Evolutionary conservation across 768 basidiomycete genomes (phyloP).

Genomic region (Mycena epipterygia): DNA sequence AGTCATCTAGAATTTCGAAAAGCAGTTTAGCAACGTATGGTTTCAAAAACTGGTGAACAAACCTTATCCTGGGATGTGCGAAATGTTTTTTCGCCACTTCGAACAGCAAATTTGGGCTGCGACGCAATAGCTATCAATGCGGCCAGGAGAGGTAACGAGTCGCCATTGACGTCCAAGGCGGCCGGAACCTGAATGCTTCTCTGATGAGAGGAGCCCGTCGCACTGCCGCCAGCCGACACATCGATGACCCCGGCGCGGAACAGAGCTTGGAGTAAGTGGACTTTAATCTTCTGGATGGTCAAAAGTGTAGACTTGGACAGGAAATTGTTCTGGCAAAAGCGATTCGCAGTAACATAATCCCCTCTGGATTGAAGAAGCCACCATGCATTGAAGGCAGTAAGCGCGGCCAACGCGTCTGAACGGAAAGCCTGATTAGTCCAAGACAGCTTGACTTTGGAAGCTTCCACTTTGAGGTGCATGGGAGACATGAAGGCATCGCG

Average conservation of each 20-base stretch:
- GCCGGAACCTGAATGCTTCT: slow-evolving; percentile 65
- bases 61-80: slow-evolving; percentile 91
- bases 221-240: slow-evolving; percentile 77
- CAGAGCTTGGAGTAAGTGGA: slow-evolving; percentile 81
- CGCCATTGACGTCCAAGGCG: slow-evolving; percentile 78
- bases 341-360: slow-evolving; percentile 74
- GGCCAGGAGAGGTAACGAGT: slow-evolving; percentile 82
- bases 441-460: slow-evolving; percentile 77
- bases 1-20: slow-evolving; percentile 61
- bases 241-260: slow-evolving; percentile 87
- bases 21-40: slow-evolving; percentile 18
- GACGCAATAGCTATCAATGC: slow-evolving; percentile 88
- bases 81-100: slow-evolving; percentile 74
- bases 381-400: slow-evolving; percentile 90
- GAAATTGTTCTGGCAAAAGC: slow-evolving; percentile 90
- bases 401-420: slow-evolving; percentile 85
- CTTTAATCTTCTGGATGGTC: slow-evolving; percentile 84
- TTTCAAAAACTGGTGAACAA: slow-evolving; percentile 32
- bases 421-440: slow-evolving; percentile 87
- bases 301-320: slow-evolving; percentile 88
- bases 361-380: slow-evolving; percentile 76
- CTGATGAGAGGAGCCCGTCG: slow-evolving; percentile 48
- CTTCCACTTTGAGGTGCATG: slow-evolving; percentile 78
- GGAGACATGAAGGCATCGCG: slow-evolving; percentile 94
- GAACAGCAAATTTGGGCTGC: slow-evolving; percentile 92